Conservation (phyloP, 129 eudicot species). For the Arctium lappa region DNA sequence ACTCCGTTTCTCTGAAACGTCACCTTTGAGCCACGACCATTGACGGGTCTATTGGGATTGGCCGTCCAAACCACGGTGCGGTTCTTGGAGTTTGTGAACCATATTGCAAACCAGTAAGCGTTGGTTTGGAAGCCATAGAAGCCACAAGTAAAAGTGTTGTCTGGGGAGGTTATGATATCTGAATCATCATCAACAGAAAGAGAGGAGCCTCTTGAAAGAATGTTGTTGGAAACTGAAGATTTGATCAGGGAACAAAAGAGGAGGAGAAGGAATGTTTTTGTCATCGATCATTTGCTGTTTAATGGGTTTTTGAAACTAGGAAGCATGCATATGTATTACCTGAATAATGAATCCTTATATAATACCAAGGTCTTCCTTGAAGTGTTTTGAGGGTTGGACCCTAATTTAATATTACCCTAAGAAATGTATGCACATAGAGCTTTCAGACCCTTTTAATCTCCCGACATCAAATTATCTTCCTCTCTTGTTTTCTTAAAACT, state of each 20-base stretch:
- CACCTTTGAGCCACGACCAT: conserved; percentile 34
- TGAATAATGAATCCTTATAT: too few relatives aligned
- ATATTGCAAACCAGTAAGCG: conserved; percentile 49
- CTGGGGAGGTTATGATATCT: conserved; percentile 30
- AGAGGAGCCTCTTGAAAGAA: conserved; percentile 14
- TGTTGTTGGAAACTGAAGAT: not conserved
- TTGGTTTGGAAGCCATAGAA: conserved; percentile 33
- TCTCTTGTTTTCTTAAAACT: too few relatives aligned
- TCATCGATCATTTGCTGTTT: not conserved
- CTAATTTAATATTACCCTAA: too few relatives aligned
- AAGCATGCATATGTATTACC: too few relatives aligned
- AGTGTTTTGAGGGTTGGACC: too few relatives aligned
- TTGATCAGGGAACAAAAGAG: not conserved
- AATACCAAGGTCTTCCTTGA: too few relatives aligned
- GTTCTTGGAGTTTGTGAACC: conserved; percentile 47
- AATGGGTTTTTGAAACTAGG: too few relatives aligned
- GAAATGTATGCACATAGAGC: too few relatives aligned
- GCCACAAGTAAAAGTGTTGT: conserved; percentile 44
- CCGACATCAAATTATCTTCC: too few relatives aligned
- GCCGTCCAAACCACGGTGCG: conserved; percentile 54
- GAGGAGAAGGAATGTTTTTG: not conserved
- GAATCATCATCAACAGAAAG: conserved; percentile 29
- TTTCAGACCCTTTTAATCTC: too few relatives aligned
- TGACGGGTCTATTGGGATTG: conserved; percentile 44
- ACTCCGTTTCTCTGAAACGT: conserved; percentile 33